A percentile compares a stretch with the other conserved stretches of the same genome.
Evolutionary conservation across 192 early-diverging fungal genomes (phyloP).

Genomic region (Backusella mclennaniae): DNA sequence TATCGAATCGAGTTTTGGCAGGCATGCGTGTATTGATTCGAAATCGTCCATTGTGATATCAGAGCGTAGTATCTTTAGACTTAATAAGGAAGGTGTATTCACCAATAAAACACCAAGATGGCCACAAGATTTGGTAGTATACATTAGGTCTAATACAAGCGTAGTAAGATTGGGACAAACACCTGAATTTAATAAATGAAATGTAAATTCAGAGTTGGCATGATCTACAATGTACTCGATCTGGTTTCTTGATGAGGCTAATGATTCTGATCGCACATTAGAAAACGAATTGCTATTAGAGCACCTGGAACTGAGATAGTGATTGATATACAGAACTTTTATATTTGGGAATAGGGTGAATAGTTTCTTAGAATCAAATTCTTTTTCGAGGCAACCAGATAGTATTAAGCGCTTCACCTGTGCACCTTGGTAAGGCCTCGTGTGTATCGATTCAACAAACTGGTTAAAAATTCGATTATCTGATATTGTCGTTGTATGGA

Average conservation of each 20-base stretch:
- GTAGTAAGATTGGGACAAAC: not conserved
- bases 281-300: not conserved
- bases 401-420: not conserved
- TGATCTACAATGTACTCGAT: constrained; percentile 1
- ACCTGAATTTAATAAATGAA: constrained; percentile 3
- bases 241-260: not conserved
- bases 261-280: not conserved
- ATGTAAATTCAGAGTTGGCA: not conserved
- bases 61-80: not conserved
- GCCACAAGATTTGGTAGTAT: not conserved
- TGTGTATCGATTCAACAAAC: not conserved
- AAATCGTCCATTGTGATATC: constrained; percentile 5
- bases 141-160: not conserved
- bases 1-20: not conserved
- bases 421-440: not conserved
- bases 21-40: not conserved
- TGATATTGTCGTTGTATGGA: not conserved
- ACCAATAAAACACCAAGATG: not conserved
- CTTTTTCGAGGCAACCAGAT: not conserved
- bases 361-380: not conserved
- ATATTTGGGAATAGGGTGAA: not conserved
- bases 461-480: not conserved
- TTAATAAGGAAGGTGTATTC: constrained; percentile 3
- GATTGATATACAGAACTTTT: not conserved
- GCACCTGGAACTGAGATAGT: not conserved